Conservation (phyloP, 768 basidiomycete genomes). For the Suillus americanus region DNA sequence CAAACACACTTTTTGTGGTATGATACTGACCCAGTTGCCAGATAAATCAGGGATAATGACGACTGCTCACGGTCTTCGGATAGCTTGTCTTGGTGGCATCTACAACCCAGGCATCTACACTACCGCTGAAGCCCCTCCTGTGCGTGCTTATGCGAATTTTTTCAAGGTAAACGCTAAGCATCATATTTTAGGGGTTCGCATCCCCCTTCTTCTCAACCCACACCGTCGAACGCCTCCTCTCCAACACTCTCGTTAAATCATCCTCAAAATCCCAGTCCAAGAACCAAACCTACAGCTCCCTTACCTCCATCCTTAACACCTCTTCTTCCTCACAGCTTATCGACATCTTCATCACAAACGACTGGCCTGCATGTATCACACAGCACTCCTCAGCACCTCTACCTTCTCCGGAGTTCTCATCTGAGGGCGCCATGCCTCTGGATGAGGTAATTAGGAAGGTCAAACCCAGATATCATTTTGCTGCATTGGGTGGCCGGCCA, state of each 20-base stretch:
- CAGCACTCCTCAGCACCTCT: conserved; percentile 56
- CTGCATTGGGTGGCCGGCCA: conserved; percentile 59
- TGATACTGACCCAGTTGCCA: conserved; percentile 29
- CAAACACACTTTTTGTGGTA: not conserved
- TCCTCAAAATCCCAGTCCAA: conserved; percentile 38
- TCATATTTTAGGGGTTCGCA: conserved; percentile 57
- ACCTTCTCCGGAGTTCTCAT: conserved; percentile 41
- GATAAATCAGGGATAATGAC: conserved; percentile 82
- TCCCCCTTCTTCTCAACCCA: conserved; percentile 74
- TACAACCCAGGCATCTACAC: conserved; percentile 63
- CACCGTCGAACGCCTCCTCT: conserved; percentile 68
- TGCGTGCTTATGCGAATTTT: conserved; percentile 33
- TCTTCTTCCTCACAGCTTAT: conserved; percentile 62
- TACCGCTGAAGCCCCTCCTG: conserved; percentile 63
- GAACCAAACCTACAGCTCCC: conserved; percentile 55
- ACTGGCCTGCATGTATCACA: conserved; percentile 69
- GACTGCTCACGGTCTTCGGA: conserved; percentile 76
- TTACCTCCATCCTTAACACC: conserved; percentile 66
- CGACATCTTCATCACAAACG: conserved; percentile 81
- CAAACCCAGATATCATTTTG: conserved; percentile 89
- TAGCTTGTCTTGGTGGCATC: conserved; percentile 82
- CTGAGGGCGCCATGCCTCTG: conserved; percentile 52
- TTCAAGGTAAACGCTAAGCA: not conserved
- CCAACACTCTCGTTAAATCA: conserved; percentile 63
- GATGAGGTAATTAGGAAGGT: conserved; percentile 63